These are phyloP conservation scores for Oidiodendron maius DNA, from an alignment of 495 filamentous ascomycete species.

Conservation along the genomic window DNA sequence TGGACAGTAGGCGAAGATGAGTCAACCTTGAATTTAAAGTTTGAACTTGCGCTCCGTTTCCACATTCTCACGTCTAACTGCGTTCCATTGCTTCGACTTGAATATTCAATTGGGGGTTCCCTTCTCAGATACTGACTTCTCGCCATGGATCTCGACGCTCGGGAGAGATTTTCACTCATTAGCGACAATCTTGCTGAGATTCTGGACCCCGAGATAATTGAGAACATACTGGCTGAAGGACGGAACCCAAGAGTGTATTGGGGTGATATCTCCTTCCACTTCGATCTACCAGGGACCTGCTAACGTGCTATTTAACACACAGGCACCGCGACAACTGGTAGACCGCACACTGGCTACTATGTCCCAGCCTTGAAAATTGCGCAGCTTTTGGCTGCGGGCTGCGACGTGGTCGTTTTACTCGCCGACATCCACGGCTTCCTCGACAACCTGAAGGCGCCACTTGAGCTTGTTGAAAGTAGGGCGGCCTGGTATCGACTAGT, in stretches of 20 bases:
- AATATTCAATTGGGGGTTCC: too few species aligned
- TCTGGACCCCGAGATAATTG: constrained; percentile 80
- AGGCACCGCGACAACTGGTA: too few species aligned
- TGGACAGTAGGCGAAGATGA: too few species aligned
- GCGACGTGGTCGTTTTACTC: constrained; percentile 72
- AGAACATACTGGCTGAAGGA: constrained; percentile 65
- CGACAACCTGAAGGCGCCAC: constrained; percentile 77
- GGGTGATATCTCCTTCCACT: too few species aligned
- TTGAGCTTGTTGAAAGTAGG: constrained; percentile 79
- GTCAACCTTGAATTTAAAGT: too few species aligned
- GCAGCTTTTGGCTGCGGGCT: constrained; percentile 79
- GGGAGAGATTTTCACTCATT: constrained; percentile 61
- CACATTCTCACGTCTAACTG: too few species aligned
- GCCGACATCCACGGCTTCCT: constrained; percentile 79
- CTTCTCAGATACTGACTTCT: too few species aligned
- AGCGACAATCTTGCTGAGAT: constrained; percentile 75
- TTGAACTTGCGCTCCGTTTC: too few species aligned
- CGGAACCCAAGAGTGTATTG: constrained; percentile 75
- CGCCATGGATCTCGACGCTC: too few species aligned
- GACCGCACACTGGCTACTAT: constrained; percentile 29
- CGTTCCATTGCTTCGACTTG: too few species aligned
- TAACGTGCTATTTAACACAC: too few species aligned
- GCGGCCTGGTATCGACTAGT: constrained; percentile 65
- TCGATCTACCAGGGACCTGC: too few species aligned
- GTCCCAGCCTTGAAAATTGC: constrained; percentile 83